A percentile compares a stretch with the other conserved stretches of the same genome.
Conservation (phyloP, 1,284 basidiomycete species). For the Somion occarium region DNA sequence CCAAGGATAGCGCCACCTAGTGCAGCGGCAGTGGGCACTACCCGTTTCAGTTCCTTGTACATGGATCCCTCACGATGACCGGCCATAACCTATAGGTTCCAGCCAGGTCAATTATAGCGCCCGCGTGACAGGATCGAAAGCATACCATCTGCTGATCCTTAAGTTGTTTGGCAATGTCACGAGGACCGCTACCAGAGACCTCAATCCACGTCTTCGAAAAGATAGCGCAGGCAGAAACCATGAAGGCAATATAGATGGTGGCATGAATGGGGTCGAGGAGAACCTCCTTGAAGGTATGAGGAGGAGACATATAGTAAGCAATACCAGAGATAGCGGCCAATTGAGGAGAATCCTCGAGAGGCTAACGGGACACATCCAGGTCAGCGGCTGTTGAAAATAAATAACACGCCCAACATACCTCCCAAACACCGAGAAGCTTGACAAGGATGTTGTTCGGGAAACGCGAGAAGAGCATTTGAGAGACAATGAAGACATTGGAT, state of each 20-base stretch:
- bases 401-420: slow-evolving; percentile 50
- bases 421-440: slow-evolving; percentile 91
- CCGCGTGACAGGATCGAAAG: slow-evolving; percentile 2
- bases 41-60: slow-evolving; percentile 98
- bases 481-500: slow-evolving; percentile 94
- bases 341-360: slow-evolving; percentile 89
- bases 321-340: slow-evolving; percentile 90
- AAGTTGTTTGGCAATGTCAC: slow-evolving; percentile 96
- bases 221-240: slow-evolving; percentile 90
- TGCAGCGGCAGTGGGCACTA: slow-evolving; percentile 96
- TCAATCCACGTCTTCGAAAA: slow-evolving; percentile 99
- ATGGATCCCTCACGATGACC: slow-evolving; percentile 95
- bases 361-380: slow-evolving; percentile 42
- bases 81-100: slow-evolving; percentile 81
- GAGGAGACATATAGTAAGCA: slow-evolving; percentile 97
- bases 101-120: background rate
- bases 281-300: slow-evolving; percentile 85
- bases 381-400: slow-evolving; percentile 2
- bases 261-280: slow-evolving; percentile 94
- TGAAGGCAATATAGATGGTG: slow-evolving; percentile 87
- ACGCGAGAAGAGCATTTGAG: slow-evolving; percentile 89
- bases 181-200: slow-evolving; percentile 91
- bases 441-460: slow-evolving; percentile 94
- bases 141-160: slow-evolving; percentile 95
- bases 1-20: slow-evolving; percentile 97